phyloP scores from a whole-genome alignment of 768 basidiomycete species.

The Mycena pura region DNA sequence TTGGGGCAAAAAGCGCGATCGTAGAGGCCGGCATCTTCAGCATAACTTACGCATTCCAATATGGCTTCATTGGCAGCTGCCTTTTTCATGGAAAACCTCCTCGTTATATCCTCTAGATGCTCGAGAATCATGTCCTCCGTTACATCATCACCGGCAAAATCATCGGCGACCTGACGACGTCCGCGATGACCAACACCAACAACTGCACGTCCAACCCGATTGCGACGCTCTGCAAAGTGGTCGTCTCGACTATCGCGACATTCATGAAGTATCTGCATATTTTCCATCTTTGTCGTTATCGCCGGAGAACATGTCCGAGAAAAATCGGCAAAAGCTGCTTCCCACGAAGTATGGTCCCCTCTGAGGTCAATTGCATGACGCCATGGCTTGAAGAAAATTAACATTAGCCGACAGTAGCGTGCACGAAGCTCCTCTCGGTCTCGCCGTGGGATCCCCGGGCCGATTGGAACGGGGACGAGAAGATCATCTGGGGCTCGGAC shows the following conservation, averaged over 20 bases:
- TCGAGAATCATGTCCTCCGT: neutral
- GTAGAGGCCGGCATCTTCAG: neutral
- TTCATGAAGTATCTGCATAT: conserved; percentile 37
- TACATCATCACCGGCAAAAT: neutral
- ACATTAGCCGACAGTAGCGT: conserved; percentile 43
- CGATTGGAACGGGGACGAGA: conserved; percentile 42
- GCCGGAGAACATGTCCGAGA: neutral
- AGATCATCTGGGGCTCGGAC: neutral
- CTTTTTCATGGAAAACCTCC: neutral
- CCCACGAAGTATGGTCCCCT: neutral
- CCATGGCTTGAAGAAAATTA: conserved; percentile 54
- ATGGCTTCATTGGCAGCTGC: neutral
- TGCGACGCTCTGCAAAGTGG: neutral
- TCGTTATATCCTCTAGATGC: neutral
- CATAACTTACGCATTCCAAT: neutral
- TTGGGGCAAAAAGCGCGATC: neutral
- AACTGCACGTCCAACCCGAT: neutral
- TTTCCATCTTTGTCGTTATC: neutral
- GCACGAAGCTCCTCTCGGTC: conserved; percentile 26
- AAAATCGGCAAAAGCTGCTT: neutral
- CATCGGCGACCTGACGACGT: neutral
- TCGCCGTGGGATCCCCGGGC: conserved; percentile 39
- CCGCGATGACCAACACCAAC: neutral
- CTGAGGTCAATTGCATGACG: conserved; percentile 27
- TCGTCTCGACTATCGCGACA: neutral